These are phyloP conservation scores for Kazachstania sp. DNA, from an alignment of 1,139 yeast genomes.

Conservation along the genomic window DNA sequence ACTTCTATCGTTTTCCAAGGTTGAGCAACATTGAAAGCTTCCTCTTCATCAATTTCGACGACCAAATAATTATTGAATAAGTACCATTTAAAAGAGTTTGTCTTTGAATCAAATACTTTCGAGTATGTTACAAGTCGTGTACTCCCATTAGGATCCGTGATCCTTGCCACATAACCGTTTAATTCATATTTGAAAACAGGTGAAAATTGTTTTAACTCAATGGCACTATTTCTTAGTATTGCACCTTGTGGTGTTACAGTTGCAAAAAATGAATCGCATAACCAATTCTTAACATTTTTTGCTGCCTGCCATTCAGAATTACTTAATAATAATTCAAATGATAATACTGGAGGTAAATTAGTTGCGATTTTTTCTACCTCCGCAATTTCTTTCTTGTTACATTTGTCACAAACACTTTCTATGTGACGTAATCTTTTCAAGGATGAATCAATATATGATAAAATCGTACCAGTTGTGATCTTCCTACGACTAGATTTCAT, in stretches of 20 bases:
- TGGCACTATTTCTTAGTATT: conserved; percentile 34
- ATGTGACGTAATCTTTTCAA: conserved; percentile 44
- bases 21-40: conserved; percentile 55
- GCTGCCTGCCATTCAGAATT: conserved; percentile 43
- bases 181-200: conserved; percentile 44
- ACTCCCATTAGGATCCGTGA: conserved; percentile 47
- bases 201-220: conserved; percentile 31
- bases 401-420: conserved; percentile 42
- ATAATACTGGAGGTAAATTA: conserved; percentile 57
- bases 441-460: conserved; percentile 52
- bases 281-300: conserved; percentile 45
- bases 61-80: conserved; percentile 89
- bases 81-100: conserved; percentile 49
- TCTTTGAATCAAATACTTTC: conserved; percentile 35
- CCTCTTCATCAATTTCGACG: conserved; percentile 59
- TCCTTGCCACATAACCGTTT: conserved; percentile 61
- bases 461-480: conserved; percentile 31
- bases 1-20: conserved; percentile 83
- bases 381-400: conserved; percentile 43
- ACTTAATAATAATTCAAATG: conserved; percentile 49
- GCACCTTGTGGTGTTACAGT: conserved; percentile 35
- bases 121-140: conserved; percentile 55
- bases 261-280: conserved; percentile 51
- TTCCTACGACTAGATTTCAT: conserved; percentile 21
- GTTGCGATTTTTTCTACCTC: conserved; percentile 44